Evolutionary conservation across 1,139 yeast genomes (phyloP), one percentile per base, ranked within the genome.

Genomic region (Taphrina communis): DNA sequence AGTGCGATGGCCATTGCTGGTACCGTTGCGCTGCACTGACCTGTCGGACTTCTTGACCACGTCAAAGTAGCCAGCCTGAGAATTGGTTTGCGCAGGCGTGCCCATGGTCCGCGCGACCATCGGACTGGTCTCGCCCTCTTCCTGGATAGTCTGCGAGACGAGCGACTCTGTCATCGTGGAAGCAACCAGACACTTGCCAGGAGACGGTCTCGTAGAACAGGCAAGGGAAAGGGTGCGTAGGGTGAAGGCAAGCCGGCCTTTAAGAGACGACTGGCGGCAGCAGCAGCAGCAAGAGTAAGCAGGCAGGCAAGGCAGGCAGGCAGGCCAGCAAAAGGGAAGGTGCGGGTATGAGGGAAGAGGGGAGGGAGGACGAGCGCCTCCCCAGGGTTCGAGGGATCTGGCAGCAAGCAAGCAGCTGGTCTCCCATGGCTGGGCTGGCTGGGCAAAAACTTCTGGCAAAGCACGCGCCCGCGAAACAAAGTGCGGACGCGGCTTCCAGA

Each of bases 111-210:
- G 25, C 46, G 60, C 46, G 12, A 35, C 57, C 57, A 53, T 53
- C 12, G 60, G 50, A 41, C 42, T 41, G 50, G 35, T 41, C 62
- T 58, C 62, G 62, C 62, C 53, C 42, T 58, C 62, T 53, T 58
- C 62, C 53, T 36, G 51, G 14, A 58, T 58, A 17, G 35, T 31
- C 42, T 58, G 62, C 8, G 60, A 39, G 36, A 41, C 60, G 60
- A 56, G 46, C 11, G 60, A 56, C 19, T 58, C 62, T 21, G 62
- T 17, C 62, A 58, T 58, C 42, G 31, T 25, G 21, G 35, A 14
- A 38, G 58, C 31, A n/a, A 25, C 12, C 53, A 50, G 48, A 50
- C 53, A n/a, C 53, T n/a, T 21, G 36, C 35, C 19, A 8, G 53
- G 53, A 25, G 12, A 35, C 11, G 3, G 36, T 44, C 8, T n/a